Percentiles rank a stretch among this genome's conserved stretches.
These are phyloP conservation scores for Penstemon davidsonii DNA, from an alignment of 257 asterid genomes.

Conservation along the genomic window DNA sequence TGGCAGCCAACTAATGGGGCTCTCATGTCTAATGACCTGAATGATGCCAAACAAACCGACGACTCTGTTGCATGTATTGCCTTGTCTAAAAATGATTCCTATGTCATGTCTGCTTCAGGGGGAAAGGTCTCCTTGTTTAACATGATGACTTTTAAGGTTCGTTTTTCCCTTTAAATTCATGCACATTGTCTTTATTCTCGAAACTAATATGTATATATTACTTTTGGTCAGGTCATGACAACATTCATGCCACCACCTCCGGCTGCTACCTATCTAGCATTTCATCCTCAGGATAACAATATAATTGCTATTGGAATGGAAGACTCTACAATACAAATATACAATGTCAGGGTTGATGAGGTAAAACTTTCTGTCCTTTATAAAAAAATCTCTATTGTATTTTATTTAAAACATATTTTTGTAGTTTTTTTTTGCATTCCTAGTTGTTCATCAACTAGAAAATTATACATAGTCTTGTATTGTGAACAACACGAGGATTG, in stretches of 20 bases:
- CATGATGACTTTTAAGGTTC: constrained; percentile 98
- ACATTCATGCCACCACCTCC: constrained; percentile 99
- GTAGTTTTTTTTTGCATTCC: constrained; percentile 19
- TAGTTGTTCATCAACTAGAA: constrained; percentile 2
- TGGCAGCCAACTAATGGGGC: constrained; percentile 93
- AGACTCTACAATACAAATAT: constrained; percentile 82
- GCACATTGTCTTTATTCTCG: constrained; percentile 5
- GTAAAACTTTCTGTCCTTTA: constrained; percentile 37
- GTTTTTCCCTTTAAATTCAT: constrained; percentile 15
- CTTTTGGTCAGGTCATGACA: constrained; percentile 78
- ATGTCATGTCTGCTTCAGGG: constrained; percentile 98
- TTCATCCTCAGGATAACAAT: constrained; percentile 94
- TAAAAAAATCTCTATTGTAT: constrained; percentile 8
- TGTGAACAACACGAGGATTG: neutral
- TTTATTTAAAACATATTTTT: neutral
- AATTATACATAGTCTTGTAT: neutral
- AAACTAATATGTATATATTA: constrained; percentile 25
- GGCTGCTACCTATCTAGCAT: constrained; percentile 91
- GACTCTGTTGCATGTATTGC: constrained; percentile 93
- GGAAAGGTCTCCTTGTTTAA: constrained; percentile 95
- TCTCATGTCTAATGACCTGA: constrained; percentile 78
- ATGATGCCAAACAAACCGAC: constrained; percentile 71
- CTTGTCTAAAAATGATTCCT: constrained; percentile 91
- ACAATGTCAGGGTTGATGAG: constrained; percentile 94
- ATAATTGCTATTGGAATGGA: constrained; percentile 94